These are phyloP conservation scores for Dendrostoma leiphaemia DNA, from an alignment of 2,329 filamentous ascomycete genomes.

Conservation along the genomic window DNA sequence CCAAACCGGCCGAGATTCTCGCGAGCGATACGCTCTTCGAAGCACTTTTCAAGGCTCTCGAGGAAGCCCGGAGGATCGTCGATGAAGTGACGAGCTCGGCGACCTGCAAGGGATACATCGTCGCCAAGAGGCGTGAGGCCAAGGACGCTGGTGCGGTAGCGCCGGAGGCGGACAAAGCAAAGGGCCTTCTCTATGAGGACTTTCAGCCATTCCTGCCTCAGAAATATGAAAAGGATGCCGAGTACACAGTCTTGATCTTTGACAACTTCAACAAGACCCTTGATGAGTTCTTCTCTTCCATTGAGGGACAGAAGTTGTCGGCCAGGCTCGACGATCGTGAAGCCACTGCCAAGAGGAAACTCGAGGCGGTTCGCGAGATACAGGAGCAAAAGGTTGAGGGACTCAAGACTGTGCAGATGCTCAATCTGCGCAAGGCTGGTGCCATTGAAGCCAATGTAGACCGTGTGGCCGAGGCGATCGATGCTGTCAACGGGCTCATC, in stretches of 20 bases:
- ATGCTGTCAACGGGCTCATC: slow-evolving; percentile 88
- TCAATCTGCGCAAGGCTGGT: slow-evolving; percentile 84
- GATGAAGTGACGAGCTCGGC: slow-evolving; percentile 65
- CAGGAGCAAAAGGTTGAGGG: slow-evolving; percentile 83
- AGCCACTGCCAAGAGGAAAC: slow-evolving; percentile 74
- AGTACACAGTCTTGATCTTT: slow-evolving; percentile 70
- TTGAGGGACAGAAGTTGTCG: slow-evolving; percentile 90
- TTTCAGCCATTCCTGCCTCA: slow-evolving; percentile 89
- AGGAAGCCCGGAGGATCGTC: slow-evolving; percentile 68
- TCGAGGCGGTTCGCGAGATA: slow-evolving; percentile 80
- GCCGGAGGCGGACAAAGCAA: slow-evolving; percentile 34
- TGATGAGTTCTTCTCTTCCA: slow-evolving; percentile 94
- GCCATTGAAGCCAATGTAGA: slow-evolving; percentile 90
- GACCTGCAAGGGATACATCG: slow-evolving; percentile 77
- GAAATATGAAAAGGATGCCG: slow-evolving; percentile 70
- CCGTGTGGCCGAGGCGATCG: slow-evolving; percentile 87
- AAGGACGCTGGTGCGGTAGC: slow-evolving; percentile 22
- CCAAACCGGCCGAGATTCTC: slow-evolving; percentile 68
- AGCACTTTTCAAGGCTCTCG: slow-evolving; percentile 64
- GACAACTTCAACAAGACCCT: slow-evolving; percentile 89
- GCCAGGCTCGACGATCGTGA: slow-evolving; percentile 81
- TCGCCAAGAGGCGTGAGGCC: slow-evolving; percentile 62
- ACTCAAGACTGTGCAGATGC: slow-evolving; percentile 73
- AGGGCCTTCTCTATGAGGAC: slow-evolving; percentile 77
- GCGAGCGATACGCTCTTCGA: slow-evolving; percentile 63